Evolutionary conservation across 805 yeast genomes (phyloP), one percentile per base, ranked within the genome.

Genomic region (Yamadazyma olivae): DNA sequence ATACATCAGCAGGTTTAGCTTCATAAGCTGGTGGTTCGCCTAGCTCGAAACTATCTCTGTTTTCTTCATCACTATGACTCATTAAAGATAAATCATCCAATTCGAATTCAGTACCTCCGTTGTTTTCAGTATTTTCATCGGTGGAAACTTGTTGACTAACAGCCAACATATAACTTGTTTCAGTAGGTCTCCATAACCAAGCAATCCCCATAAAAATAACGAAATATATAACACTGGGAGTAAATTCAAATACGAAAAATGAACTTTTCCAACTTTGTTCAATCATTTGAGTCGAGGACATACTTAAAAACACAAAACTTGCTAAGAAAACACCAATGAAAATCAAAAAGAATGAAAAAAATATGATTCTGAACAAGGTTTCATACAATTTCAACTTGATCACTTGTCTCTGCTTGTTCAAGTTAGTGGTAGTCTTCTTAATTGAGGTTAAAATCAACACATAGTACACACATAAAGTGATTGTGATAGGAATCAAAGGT

Each of bases 181-280:
- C 93, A 0, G 97, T 91, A 36, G 99, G 99, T 61, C 99, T 82
- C 99, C 99, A 93, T 44, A 93, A 76, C 67, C 89, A 78, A 4
- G 96, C 86, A 45, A 93, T 72, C 7, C 89, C 77, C 50, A 83
- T 75, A 57, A 93, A 90, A 25, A 90, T 90, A 32, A 81, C 62
- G 54, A 85, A 87, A 64, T 88, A 93, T 10, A 89, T 82, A 32
- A 88, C 74, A 32, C 95, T 81, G 26, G 96, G 95, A 96, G 98
- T 90, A 67, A 95, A 95, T 50, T 91, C 96, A 30, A 83, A 74
- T 36, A 88, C 62, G 51, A 93, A 88, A 68, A 87, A 90, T 53
- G 95, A 78, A 30, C 87, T 77, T 62, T 90, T 86, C 99, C 99
- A 93, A 56, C 86, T 83, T 48, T 78, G 78, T 53, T 90, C 95